Base-by-base conservation (phyloP, 2,329 filamentous ascomycete genomes). In the Fusarium sp. region DNA sequence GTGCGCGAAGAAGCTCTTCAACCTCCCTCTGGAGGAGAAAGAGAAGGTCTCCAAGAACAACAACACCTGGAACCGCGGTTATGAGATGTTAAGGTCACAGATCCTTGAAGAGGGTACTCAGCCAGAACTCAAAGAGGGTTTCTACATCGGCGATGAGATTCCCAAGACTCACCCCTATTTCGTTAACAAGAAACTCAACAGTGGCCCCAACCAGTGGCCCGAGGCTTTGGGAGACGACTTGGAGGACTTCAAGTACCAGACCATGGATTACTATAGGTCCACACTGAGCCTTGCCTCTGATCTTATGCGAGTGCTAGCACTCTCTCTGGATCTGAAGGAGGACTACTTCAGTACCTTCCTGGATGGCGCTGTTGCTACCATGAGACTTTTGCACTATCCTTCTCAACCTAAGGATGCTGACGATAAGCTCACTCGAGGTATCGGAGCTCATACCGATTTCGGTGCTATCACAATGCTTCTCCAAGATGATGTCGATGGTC, bases 401-500 rank as follows among this genome's bases (percentile, higher is more conserved):
- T 82, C 85, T 1, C 82, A 83, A 63, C 80, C 78, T 6, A 70
- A 77, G 0, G 81, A 82, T 26, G 74, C 71, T 10, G 77, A 82
- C 33, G 76, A 78, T 53, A 78, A 77, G 45, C 77, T 81, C 75
- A 77, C 79, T 73, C 45, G 83, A 73, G 60, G 83, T 78, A 80
- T 82, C 5, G 86, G 87, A 1, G 86, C 85, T 7, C 88, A 89
- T 70, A 88, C 86, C 2, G 88, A 89, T 73, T 90, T 88, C 69
- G 86, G 87, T n/a, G 85, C 85, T 51, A 84, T 90, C 48, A 90
- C 88, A 2, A 81, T 90, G 35, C 83, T 90, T 16, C 81, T 89
- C 7, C 87, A 89, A 73, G 86, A 87, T 65, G 79, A 80, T 6
- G 79, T 84, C 20, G 83, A 84, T 35, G 88, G 87, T 1, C 82